Conservation (phyloP, 2,329 filamentous ascomycete species). For the Gaeumannomyces tritici region DNA sequence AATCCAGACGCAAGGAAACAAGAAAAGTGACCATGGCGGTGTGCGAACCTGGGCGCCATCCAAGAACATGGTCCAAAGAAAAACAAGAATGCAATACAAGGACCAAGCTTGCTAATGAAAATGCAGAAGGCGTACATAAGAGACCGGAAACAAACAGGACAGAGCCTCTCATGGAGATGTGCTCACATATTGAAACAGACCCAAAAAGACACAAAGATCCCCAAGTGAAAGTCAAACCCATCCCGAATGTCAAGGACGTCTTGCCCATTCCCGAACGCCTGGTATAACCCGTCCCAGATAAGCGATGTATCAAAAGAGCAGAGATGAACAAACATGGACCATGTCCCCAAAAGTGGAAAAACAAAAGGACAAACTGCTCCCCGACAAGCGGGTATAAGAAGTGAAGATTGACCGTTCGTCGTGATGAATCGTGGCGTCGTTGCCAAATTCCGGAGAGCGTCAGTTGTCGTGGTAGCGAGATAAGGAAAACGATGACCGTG, state of each 20-base stretch:
- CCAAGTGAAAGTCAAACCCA: constrained; percentile 5
- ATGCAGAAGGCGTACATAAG: no score
- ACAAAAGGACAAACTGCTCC: background rate
- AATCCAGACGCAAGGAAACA: constrained; percentile 1
- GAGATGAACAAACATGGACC: constrained; percentile 5
- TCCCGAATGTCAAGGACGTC: background rate
- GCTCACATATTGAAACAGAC: background rate
- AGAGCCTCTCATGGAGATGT: no score
- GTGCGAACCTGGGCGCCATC: no score
- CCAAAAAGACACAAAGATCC: constrained; percentile 5
- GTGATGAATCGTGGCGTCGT: background rate
- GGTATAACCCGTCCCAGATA: constrained; percentile 18
- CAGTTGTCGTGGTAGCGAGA: background rate
- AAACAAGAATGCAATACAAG: no score
- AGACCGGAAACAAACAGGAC: no score
- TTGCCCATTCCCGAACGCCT: constrained; percentile 18
- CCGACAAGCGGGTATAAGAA: no score
- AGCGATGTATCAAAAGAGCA: constrained; percentile 8
- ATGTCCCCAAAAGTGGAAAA: background rate
- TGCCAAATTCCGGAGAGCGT: background rate
- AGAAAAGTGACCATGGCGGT: no score
- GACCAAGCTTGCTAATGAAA: no score
- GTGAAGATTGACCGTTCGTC: background rate
- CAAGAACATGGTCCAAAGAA: no score
- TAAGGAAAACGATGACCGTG: background rate